phyloP scores from a whole-genome alignment of 371 early-diverging fungal species.

The Mortierella sp. region DNA sequence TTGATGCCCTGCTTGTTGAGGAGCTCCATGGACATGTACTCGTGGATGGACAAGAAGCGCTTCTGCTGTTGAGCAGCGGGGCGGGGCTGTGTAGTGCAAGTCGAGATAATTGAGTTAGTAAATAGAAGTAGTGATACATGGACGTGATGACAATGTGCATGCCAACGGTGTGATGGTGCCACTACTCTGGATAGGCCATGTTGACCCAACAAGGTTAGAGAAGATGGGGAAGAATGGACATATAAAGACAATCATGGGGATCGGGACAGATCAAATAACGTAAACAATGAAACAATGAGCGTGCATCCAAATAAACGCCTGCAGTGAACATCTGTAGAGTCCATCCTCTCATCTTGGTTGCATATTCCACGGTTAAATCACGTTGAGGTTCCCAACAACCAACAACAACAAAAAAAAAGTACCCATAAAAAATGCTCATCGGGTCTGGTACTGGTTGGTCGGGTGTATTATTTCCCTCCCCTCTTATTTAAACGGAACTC shows the following conservation, averaged over 20 bases:
- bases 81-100: slow-evolving; percentile 58
- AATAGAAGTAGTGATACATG: too few species aligned
- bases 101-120: too few species aligned
- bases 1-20: slow-evolving; percentile 93
- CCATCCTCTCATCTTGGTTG: too few species aligned
- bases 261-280: background rate
- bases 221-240: too few species aligned
- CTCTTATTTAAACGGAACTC: background rate
- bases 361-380: background rate
- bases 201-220: background rate
- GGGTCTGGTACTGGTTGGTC: background rate
- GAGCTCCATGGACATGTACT: slow-evolving; percentile 94
- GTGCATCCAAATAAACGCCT: too few species aligned
- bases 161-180: too few species aligned
- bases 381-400: background rate
- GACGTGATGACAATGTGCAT: too few species aligned
- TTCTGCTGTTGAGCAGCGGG: slow-evolving; percentile 76
- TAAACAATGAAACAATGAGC: background rate
- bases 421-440: background rate
- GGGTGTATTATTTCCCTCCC: slow-evolving; percentile 3
- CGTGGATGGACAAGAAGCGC: slow-evolving; percentile 97
- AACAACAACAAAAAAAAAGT: background rate
- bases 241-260: background rate
- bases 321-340: too few species aligned
- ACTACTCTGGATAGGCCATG: background rate